Evolutionary conservation across 768 basidiomycete genomes (phyloP).

Genomic region (Suillus fuscotomentosus): DNA sequence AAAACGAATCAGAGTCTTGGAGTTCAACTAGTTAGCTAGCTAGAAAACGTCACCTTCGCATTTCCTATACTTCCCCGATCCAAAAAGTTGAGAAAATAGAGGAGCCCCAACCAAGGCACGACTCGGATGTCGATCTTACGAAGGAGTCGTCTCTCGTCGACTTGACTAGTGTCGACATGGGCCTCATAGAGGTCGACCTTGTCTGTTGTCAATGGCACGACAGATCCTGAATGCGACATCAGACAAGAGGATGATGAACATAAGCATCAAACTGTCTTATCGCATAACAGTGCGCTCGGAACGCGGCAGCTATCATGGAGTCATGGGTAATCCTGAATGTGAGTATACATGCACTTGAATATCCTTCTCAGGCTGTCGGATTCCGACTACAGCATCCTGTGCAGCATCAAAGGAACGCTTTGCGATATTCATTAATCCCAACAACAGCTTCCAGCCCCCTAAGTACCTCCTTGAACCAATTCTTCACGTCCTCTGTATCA

Average conservation of each 20-base stretch:
- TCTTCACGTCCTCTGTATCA: conserved; percentile 73
- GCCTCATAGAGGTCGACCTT: conserved; percentile 38
- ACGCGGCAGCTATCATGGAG: background rate
- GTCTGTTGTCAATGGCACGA: background rate
- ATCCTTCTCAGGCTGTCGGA: background rate
- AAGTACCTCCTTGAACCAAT: conserved; percentile 64
- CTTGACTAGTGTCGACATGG: conserved; percentile 47
- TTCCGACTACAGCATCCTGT: background rate
- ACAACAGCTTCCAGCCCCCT: conserved; percentile 48
- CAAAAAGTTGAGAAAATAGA: conserved; percentile 77
- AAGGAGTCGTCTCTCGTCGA: conserved; percentile 55
- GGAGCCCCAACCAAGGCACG: conserved; percentile 71
- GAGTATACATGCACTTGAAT: background rate
- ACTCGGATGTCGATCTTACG: conserved; percentile 64
- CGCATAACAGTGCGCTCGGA: background rate
- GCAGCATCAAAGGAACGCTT: conserved; percentile 49
- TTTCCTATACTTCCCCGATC: conserved; percentile 66
- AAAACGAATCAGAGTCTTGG: background rate
- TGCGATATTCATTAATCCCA: conserved; percentile 63
- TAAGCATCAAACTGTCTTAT: background rate
- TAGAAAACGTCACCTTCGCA: conserved; percentile 50
- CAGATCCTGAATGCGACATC: background rate
- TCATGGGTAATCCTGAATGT: background rate
- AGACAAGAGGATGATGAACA: background rate
- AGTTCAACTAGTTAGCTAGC: background rate